Base-by-base conservation (phyloP, 257 asterid genomes). In the Mitragyna speciosa region DNA sequence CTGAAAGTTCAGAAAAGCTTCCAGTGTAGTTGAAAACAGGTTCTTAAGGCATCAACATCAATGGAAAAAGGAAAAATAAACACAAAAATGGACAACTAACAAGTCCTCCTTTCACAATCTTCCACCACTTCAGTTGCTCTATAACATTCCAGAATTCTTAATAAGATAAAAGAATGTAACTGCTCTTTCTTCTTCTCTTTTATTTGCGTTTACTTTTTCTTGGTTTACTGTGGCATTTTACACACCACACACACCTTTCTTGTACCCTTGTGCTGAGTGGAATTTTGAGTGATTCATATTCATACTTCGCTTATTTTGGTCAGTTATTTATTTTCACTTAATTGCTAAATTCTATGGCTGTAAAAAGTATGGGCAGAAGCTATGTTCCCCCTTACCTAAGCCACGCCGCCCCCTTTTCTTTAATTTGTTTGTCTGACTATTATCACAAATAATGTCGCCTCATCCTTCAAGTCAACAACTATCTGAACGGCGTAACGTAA, bases 251-350 rank as follows among this genome's bases (percentile, higher is more conserved):
- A 77, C 83, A 31, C 80, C 73, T 75, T 69, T 56, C 41, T 80
- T 81, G 81, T 74, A 33, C 63, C 3, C 70, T 70, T 79, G 16
- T 58, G 86, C 73, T 59, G 88, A 78, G 64, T 24, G 73, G 80
- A 84, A 87, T 81, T 36, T 59, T 84, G 93, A 85, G 97, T 87
- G 95, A 89, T 81, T 82, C 88, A 68, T 49, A 80, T 75, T 80
- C 8, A 19, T 69, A 51, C 77, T 31, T 61, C 28, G 19, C 22
- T 84, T 58, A 17, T n/a, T 58, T 8, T 68, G 24, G 26, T 69
- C 58, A 66, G 33, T 47, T 33, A 70, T 73, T 66, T 65, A 7
- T 3, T 43, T 17, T 3, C 33, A 36, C 12, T 30, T 30, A 1
- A 12, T 14, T n/a, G 68, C 11, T 24, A 5, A 41, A 12, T 75